A percentile compares a stretch with the other conserved stretches of the same genome.
These are phyloP conservation scores for Falciphora oryzae DNA, from an alignment of 2,329 filamentous ascomycete species.

Conservation along the genomic window DNA sequence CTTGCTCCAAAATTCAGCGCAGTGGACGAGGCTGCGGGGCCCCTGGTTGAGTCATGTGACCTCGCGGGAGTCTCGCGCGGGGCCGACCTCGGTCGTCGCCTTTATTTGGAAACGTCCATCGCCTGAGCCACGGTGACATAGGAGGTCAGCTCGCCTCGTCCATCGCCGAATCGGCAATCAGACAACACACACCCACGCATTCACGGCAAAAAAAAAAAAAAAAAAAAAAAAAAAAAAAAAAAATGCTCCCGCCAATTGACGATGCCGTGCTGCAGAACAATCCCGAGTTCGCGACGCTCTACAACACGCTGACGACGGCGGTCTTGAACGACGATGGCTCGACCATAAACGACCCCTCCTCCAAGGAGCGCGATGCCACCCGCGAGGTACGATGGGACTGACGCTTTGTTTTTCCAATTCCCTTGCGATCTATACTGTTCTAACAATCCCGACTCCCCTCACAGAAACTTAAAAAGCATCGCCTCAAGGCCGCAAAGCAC, in stretches of 20 bases:
- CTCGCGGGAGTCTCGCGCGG: slow-evolving; percentile 5
- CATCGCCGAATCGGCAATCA: neutral
- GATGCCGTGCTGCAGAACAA: slow-evolving; percentile 48
- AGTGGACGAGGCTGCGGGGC: neutral
- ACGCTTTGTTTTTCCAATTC: neutral
- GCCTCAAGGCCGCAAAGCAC: slow-evolving; percentile 41
- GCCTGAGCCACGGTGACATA: neutral
- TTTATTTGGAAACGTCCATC: neutral
- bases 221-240: too few species aligned
- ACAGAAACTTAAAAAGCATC: slow-evolving; percentile 44
- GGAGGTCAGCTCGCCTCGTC: neutral
- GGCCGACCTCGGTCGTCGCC: neutral
- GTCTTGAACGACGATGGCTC: slow-evolving; percentile 54
- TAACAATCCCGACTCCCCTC: neutral
- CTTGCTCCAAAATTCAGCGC: neutral
- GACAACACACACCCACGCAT: neutral
- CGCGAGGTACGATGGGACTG: slow-evolving; percentile 37
- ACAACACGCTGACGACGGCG: slow-evolving; percentile 46
- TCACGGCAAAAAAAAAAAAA: too few species aligned
- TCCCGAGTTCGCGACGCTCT: slow-evolving; percentile 54
- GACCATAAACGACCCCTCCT: slow-evolving; percentile 44
- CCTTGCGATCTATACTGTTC: neutral
- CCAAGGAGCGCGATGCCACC: slow-evolving; percentile 43
- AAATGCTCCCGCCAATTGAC: slow-evolving; percentile 55
- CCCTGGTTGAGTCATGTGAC: neutral